These are phyloP conservation scores for Elaeis oleifera DNA, from an alignment of 202 grass and related monocot species.

Conservation along the genomic window DNA sequence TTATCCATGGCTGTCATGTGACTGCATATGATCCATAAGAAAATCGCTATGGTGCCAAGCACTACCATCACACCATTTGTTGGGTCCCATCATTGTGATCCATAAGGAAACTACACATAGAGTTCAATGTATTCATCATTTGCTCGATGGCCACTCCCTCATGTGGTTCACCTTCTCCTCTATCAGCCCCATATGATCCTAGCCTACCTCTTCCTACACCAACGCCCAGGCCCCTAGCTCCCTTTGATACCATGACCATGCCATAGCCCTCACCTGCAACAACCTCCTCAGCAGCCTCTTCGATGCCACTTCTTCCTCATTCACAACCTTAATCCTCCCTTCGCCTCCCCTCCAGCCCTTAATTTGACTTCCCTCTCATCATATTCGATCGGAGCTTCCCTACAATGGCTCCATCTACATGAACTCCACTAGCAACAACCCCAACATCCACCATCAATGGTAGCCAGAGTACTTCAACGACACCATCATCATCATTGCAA, in stretches of 20 bases:
- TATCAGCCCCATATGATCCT: too few species aligned
- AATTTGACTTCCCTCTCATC: slow-evolving; percentile 46
- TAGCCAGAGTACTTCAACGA: slow-evolving; percentile 81
- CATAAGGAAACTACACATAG: too few species aligned
- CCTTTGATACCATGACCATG: slow-evolving; percentile 91
- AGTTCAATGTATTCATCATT: too few species aligned
- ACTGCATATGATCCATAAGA: too few species aligned
- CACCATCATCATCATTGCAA: slow-evolving; percentile 59
- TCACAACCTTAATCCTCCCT: slow-evolving; percentile 16
- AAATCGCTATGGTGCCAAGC: too few species aligned
- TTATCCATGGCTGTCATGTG: too few species aligned
- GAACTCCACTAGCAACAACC: slow-evolving; percentile 76
- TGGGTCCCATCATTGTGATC: too few species aligned
- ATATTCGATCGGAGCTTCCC: slow-evolving; percentile 66
- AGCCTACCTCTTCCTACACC: slow-evolving; percentile 41
- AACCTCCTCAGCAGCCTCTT: slow-evolving; percentile 80
- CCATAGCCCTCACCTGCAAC: slow-evolving; percentile 69
- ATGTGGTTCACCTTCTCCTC: too few species aligned
- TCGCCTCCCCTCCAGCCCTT: slow-evolving; percentile 34
- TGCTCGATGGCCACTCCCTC: too few species aligned
- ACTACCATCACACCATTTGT: too few species aligned
- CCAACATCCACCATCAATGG: slow-evolving; percentile 72
- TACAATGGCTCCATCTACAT: slow-evolving; percentile 50
- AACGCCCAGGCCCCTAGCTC: slow-evolving; percentile 63
- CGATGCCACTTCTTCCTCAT: slow-evolving; percentile 37